Base-by-base conservation (phyloP, 805 yeast species). In the Candida suzukii region DNA sequence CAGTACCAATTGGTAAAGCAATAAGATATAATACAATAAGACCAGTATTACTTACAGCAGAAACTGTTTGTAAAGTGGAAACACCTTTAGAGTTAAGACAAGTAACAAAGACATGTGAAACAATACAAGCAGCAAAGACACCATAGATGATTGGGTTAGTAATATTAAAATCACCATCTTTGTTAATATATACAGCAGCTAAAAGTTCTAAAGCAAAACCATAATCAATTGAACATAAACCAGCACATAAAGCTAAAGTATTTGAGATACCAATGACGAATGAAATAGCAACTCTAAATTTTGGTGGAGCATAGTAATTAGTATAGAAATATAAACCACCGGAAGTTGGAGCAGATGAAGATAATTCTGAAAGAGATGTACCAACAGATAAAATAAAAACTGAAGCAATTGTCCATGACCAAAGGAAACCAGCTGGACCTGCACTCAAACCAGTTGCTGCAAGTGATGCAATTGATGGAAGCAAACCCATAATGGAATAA, bases 281-380 rank as follows among this genome's bases (percentile, higher is more conserved):
- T 34, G 82, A 74, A 26, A 80, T 57, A 0, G 80, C 77, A 17
- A 73, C 71, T 52, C 74, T 69, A 26, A 67, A 49, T 4, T 52
- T 49, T 38, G 66, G 71, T 2, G 87, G 88, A 21, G 88, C 78
- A 54, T 78, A 81, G 54, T 78, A 71, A 57, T 69, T 77, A 1
- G 85, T 76, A 80, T 83, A 78, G 58, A 74, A 78, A 54, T 80
- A 83, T 31, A 83, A 62, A 9, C 90, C 90, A 41, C 90, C 90
- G 18, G 83, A 74, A 1, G 90, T 82, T 22, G 91, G 90, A 48
- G 79, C 73, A 1, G 88, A 74, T 29, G 81, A 72, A 1, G 83
- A 85, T 46, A 80, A 58, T 51, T 80, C 83, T 6, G 84, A 68
- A 78, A 83, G 74, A 16, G 82, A 67, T 8, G 73, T 46, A 16